These are phyloP conservation scores for Cantharellus anzutake DNA, from an alignment of 768 basidiomycete genomes.

Conservation along the genomic window DNA sequence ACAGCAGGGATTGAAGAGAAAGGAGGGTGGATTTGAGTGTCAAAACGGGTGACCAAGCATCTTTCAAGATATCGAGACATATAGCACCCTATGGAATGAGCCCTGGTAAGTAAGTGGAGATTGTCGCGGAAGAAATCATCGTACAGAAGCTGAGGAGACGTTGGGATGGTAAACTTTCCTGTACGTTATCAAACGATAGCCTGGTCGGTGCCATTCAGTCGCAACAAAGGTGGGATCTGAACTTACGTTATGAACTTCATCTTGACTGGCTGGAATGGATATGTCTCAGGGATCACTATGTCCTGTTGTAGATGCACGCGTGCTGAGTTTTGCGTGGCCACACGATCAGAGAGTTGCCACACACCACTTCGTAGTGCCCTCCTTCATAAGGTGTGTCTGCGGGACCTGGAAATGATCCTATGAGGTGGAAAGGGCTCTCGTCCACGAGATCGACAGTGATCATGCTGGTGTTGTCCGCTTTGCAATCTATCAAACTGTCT, in stretches of 20 bases:
- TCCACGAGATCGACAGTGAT: conserved; percentile 78
- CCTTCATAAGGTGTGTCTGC: conserved; percentile 88
- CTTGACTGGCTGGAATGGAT: conserved; percentile 87
- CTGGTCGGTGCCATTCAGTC: background rate
- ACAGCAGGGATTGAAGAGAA: conserved; percentile 81
- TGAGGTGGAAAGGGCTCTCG: conserved; percentile 79
- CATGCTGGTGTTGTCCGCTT: conserved; percentile 80
- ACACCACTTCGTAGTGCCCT: conserved; percentile 76
- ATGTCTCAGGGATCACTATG: conserved; percentile 80
- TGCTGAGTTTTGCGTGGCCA: background rate
- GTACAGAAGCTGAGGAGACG: conserved; percentile 78
- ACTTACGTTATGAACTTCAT: conserved; percentile 84
- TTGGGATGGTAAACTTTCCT: conserved; percentile 88
- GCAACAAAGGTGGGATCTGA: background rate
- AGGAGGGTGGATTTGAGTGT: conserved; percentile 94
- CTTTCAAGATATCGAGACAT: conserved; percentile 30
- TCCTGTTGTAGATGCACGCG: conserved; percentile 30
- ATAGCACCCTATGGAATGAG: conserved; percentile 3
- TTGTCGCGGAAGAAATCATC: conserved; percentile 20
- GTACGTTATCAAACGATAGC: background rate
- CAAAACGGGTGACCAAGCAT: conserved; percentile 89
- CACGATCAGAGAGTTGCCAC: conserved; percentile 14
- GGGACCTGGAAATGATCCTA: conserved; percentile 80
- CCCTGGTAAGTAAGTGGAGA: background rate
- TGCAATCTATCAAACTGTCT: conserved; percentile 48